Evolutionary conservation across 2,329 filamentous ascomycete species (phyloP).

Genomic region (Pestalotiopsis sp.): DNA sequence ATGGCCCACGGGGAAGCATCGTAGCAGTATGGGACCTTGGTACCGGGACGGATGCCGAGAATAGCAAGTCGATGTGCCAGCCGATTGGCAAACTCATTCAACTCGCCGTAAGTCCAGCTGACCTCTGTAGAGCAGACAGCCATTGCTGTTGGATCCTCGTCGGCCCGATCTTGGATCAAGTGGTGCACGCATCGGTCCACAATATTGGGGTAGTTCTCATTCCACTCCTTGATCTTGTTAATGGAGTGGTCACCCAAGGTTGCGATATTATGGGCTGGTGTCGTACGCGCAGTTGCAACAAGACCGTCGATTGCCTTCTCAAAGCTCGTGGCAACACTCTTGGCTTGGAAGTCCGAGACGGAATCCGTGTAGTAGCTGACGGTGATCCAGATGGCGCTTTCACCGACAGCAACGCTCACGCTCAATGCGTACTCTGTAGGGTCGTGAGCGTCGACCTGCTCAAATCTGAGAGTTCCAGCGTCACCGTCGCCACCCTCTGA

Average conservation of each 20-base stretch:
- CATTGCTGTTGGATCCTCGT: neutral
- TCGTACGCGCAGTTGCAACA: neutral
- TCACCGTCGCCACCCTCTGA: neutral
- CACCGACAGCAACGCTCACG: constrained; percentile 9
- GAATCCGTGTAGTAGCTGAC: constrained; percentile 12
- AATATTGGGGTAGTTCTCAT: neutral
- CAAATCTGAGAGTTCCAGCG: constrained; percentile 4
- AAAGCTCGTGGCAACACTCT: constrained; percentile 8
- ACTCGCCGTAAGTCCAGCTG: constrained; percentile 6
- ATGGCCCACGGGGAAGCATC: constrained; percentile 9
- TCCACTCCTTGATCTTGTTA: constrained; percentile 10
- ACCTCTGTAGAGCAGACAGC: constrained; percentile 10
- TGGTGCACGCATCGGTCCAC: neutral
- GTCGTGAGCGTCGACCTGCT: constrained; percentile 10
- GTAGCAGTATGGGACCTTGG: constrained; percentile 5
- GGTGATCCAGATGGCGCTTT: constrained; percentile 9
- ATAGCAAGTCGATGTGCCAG: constrained; percentile 3
- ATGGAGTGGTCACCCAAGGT: constrained; percentile 1
- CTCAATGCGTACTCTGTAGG: constrained; percentile 12
- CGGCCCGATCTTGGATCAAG: constrained; percentile 10
- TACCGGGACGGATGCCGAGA: constrained; percentile 1
- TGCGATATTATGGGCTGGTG: constrained; percentile 1
- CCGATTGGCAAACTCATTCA: neutral
- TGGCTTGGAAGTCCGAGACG: constrained; percentile 8
- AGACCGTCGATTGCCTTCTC: constrained; percentile 8